Conservation (phyloP, 805 yeast species). For the Zygoascus biomembranicola region DNA sequence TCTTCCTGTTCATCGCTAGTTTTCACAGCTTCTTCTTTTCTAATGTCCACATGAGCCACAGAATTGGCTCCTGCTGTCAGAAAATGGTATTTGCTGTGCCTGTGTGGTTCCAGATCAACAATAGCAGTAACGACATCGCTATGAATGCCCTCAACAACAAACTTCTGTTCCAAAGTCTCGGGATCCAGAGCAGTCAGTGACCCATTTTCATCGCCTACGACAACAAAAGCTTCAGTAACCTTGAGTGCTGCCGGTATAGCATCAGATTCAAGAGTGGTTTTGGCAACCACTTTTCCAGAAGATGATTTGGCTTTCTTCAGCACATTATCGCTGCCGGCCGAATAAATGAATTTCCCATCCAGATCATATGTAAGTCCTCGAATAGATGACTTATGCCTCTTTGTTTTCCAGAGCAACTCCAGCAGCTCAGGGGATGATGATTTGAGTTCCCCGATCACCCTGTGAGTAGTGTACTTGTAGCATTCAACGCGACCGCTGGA, state of each 20-base stretch:
- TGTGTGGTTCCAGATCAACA: conserved; percentile 46
- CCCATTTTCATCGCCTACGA: conserved; percentile 60
- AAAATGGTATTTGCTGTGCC: conserved; percentile 68
- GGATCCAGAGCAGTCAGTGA: conserved; percentile 54
- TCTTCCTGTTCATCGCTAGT: conserved; percentile 89
- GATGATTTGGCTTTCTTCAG: conserved; percentile 63
- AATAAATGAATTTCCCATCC: conserved; percentile 46
- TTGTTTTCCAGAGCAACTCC: conserved; percentile 62
- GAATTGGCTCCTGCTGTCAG: conserved; percentile 79
- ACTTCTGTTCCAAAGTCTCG: conserved; percentile 40
- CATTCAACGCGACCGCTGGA: conserved; percentile 73
- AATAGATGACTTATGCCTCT: conserved; percentile 84
- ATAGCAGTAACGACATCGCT: conserved; percentile 64
- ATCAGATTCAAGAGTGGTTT: conserved; percentile 29
- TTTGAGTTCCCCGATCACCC: background rate
- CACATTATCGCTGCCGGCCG: conserved; percentile 74
- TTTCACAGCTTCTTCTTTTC: conserved; percentile 52
- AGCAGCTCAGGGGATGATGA: conserved; percentile 1
- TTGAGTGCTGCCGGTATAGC: conserved; percentile 23
- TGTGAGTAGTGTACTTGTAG: conserved; percentile 45
- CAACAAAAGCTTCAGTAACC: conserved; percentile 27
- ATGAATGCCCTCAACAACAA: conserved; percentile 48
- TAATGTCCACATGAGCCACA: conserved; percentile 64
- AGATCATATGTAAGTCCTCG: conserved; percentile 62
- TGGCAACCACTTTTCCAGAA: conserved; percentile 69